Evolutionary conservation across 2,329 filamentous ascomycete genomes (phyloP).

Genomic region (Epichloe brachyelytri): DNA sequence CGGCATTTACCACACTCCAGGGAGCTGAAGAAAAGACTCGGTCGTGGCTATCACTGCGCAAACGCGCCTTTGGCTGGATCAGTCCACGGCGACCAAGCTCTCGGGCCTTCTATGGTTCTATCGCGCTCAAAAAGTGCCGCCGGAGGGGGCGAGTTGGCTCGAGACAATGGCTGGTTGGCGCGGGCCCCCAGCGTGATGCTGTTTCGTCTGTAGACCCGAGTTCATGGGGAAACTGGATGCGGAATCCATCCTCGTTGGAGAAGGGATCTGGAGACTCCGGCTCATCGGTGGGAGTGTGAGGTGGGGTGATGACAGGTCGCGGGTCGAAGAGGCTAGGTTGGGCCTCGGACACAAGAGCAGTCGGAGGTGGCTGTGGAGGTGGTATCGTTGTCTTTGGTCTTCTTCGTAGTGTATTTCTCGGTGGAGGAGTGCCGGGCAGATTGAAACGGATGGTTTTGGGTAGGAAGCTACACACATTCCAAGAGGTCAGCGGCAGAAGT

Average conservation of each 20-base stretch:
- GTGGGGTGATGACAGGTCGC: conserved; percentile 36
- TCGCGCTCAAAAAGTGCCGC: conserved; percentile 61
- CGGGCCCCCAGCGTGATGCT: conserved; percentile 62
- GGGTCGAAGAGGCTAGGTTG: conserved; percentile 42
- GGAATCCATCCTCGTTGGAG: conserved; percentile 43
- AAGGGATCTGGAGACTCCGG: conserved; percentile 34
- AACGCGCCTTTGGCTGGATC: conserved; percentile 37
- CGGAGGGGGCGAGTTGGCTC: conserved; percentile 60
- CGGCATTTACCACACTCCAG: conserved; percentile 73
- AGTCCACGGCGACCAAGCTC: conserved; percentile 45
- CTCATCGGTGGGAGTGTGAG: conserved; percentile 41
- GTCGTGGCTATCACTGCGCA: conserved; percentile 51
- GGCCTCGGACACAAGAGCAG: conserved; percentile 18
- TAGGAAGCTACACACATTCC: conserved; percentile 54
- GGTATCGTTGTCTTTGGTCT: conserved; percentile 16
- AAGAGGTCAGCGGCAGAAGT: neutral
- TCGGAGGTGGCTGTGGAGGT: conserved; percentile 12
- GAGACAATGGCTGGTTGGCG: conserved; percentile 66
- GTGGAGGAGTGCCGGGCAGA: conserved; percentile 41
- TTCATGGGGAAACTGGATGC: conserved; percentile 40
- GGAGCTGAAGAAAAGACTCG: conserved; percentile 61
- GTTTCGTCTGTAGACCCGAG: conserved; percentile 57
- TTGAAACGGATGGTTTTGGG: conserved; percentile 88
- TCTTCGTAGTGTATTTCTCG: conserved; percentile 19
- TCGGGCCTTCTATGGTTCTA: conserved; percentile 42